Percentiles rank a stretch among this genome's conserved stretches.
These are phyloP conservation scores for Phytophthora sp. DNA, from an alignment of 352 stramenopile genomes.

Conservation along the genomic window DNA sequence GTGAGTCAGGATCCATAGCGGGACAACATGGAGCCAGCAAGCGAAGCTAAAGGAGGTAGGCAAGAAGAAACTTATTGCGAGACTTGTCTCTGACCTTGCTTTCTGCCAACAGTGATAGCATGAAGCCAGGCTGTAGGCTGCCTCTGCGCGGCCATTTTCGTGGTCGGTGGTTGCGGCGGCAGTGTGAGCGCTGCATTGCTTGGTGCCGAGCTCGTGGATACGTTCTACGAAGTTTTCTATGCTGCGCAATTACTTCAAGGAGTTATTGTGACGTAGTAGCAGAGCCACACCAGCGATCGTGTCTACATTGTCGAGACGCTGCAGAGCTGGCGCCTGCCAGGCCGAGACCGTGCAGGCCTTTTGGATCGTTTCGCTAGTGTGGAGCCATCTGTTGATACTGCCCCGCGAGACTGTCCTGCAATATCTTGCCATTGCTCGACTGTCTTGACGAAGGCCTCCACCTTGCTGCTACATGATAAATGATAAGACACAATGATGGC, in stretches of 20 bases:
- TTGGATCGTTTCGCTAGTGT: conserved; percentile 13
- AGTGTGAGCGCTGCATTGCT: background rate
- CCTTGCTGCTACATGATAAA: no score
- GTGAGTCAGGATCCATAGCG: conserved; percentile 12
- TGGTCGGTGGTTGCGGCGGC: background rate
- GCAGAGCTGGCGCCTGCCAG: background rate
- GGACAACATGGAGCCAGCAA: no score
- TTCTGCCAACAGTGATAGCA: conserved; percentile 14
- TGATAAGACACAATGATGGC: no score
- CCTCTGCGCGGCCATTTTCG: background rate
- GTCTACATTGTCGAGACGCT: background rate
- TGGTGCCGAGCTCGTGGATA: background rate
- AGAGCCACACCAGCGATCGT: background rate
- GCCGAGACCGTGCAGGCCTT: background rate
- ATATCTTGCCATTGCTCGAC: no score
- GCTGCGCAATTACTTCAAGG: conserved; percentile 19
- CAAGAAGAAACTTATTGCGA: no score
- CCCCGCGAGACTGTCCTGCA: background rate
- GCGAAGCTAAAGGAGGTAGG: no score
- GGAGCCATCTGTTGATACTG: background rate
- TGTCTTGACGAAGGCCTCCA: no score
- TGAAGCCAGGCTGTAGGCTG: conserved; percentile 9
- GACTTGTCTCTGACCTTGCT: background rate
- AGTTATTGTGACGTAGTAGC: background rate
- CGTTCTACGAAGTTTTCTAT: conserved; percentile 25